phyloP scores from a whole-genome alignment of 305 asterid species.

The Solanum hybrid region DNA sequence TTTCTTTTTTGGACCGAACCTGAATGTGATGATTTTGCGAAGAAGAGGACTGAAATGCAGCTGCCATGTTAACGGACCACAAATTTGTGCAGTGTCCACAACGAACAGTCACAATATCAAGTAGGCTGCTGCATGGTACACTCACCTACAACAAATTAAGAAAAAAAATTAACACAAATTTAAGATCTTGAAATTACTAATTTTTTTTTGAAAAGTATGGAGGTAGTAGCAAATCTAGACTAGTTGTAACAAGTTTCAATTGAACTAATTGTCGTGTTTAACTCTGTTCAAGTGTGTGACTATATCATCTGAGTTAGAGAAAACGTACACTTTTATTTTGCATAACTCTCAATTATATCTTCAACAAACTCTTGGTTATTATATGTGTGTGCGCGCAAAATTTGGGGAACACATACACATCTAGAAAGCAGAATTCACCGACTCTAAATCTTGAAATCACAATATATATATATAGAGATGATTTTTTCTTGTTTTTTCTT shows the following conservation, averaged over 20 bases:
- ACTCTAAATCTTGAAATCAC: background rate
- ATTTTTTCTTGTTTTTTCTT: background rate
- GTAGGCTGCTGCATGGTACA: slow-evolving; percentile 81
- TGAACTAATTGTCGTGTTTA: background rate
- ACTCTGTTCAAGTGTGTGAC: background rate
- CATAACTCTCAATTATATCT: background rate
- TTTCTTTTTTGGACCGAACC: slow-evolving; percentile 17
- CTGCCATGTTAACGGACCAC: slow-evolving; percentile 88
- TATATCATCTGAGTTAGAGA: background rate
- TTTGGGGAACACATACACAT: background rate
- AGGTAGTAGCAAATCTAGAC: background rate
- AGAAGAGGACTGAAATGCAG: slow-evolving; percentile 61
- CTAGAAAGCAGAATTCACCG: background rate
- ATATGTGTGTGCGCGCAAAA: background rate
- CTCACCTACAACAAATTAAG: slow-evolving; percentile 48
- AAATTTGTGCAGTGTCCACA: slow-evolving; percentile 86
- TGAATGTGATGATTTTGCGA: slow-evolving; percentile 29
- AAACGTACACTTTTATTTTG: background rate
- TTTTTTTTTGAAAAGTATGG: background rate
- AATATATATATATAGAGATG: background rate
- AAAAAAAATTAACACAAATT: background rate
- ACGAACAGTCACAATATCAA: slow-evolving; percentile 81
- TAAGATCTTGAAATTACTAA: background rate
- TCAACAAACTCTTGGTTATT: background rate
- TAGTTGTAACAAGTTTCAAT: background rate